A percentile compares a stretch with the other conserved stretches of the same genome.
Conservation (phyloP, 2,329 filamentous ascomycete genomes). For the Neospermospora avenae region DNA sequence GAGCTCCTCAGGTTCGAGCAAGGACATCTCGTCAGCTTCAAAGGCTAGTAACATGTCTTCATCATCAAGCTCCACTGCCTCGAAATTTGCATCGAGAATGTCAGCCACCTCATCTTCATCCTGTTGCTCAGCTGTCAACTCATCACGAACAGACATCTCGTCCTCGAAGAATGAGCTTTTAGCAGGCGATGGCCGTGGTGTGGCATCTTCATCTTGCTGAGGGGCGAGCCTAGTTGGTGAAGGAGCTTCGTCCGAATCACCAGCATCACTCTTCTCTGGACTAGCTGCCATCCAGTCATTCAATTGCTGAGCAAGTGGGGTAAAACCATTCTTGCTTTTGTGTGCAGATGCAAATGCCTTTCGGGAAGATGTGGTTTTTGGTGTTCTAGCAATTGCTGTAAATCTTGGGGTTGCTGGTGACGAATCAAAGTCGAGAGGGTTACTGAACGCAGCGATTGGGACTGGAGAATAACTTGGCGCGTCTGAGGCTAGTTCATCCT, state of each 20-base stretch:
- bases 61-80: slow-evolving; percentile 47
- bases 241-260: slow-evolving; percentile 10
- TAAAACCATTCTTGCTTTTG: slow-evolving; percentile 51
- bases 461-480: slow-evolving; percentile 29
- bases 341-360: slow-evolving; percentile 9
- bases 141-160: slow-evolving; percentile 50
- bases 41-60: slow-evolving; percentile 56
- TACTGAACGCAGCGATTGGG: slow-evolving; percentile 28
- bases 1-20: slow-evolving; percentile 43
- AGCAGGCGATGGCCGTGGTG: slow-evolving; percentile 32
- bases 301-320: slow-evolving; percentile 59
- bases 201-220: neutral
- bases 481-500: slow-evolving; percentile 47
- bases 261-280: slow-evolving; percentile 43
- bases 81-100: slow-evolving; percentile 37
- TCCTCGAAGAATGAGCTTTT: slow-evolving; percentile 59
- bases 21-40: slow-evolving; percentile 59
- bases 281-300: slow-evolving; percentile 61
- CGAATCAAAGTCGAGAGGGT: slow-evolving; percentile 32
- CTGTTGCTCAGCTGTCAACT: slow-evolving; percentile 34
- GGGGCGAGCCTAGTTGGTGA: slow-evolving; percentile 11
- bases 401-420: slow-evolving; percentile 43
- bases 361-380: slow-evolving; percentile 14
- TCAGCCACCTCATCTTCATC: slow-evolving; percentile 39
- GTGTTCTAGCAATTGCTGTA: slow-evolving; percentile 22